Conservation (phyloP, 768 basidiomycete genomes). For the Mycena leptocephala region DNA sequence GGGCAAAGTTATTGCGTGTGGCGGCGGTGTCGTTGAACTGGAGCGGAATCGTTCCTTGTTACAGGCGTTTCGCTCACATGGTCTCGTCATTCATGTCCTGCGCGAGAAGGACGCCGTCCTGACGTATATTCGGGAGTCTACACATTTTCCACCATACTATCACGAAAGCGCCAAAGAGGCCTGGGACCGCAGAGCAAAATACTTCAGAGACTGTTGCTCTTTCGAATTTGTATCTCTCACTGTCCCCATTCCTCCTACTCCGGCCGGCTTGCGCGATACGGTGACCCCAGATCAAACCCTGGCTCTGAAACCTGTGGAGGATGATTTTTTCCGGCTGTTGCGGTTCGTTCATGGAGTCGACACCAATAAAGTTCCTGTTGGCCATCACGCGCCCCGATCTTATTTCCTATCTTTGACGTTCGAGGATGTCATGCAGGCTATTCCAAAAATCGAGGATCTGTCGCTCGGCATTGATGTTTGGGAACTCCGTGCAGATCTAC, state of each 20-base stretch:
- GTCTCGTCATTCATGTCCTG: constrained; percentile 82
- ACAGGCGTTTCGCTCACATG: constrained; percentile 63
- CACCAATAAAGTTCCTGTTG: constrained; percentile 64
- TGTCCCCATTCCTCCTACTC: constrained; percentile 41
- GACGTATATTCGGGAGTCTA: constrained; percentile 67
- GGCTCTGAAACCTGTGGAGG: constrained; percentile 52
- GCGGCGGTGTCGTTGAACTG: constrained; percentile 85
- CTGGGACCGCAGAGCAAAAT: constrained; percentile 73
- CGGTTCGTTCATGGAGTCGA: constrained; percentile 74
- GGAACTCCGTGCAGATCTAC: constrained; percentile 83
- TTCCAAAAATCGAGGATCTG: constrained; percentile 71
- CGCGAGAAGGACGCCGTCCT: constrained; percentile 80
- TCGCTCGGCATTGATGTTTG: constrained; percentile 81
- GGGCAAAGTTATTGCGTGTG: constrained; percentile 78
- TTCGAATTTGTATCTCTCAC: constrained; percentile 80
- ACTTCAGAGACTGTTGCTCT: constrained; percentile 76
- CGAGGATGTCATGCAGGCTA: constrained; percentile 74
- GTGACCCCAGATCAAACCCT: constrained; percentile 37
- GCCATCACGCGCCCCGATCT: constrained; percentile 61
- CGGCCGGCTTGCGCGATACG: constrained; percentile 32
- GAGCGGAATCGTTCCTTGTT: constrained; percentile 74
- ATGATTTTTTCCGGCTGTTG: constrained; percentile 80
- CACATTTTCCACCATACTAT: constrained; percentile 55
- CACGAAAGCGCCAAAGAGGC: constrained; percentile 80
- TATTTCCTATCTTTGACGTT: constrained; percentile 85